These are phyloP conservation scores for Thielaviopsis musarum DNA, from an alignment of 2,329 filamentous ascomycete genomes.

Conservation along the genomic window DNA sequence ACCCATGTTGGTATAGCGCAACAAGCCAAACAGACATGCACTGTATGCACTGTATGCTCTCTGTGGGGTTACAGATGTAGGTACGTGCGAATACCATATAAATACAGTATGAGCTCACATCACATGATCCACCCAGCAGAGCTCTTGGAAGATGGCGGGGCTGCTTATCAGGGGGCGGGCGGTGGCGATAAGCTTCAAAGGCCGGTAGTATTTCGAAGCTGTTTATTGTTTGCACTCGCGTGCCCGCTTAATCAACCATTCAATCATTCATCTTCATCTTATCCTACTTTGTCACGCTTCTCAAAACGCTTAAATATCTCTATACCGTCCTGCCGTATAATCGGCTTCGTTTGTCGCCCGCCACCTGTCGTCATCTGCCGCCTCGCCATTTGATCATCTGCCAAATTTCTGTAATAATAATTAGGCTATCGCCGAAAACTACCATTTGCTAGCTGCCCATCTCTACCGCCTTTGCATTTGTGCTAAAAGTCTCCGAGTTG, in stretches of 20 bases:
- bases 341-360: too few relatives aligned
- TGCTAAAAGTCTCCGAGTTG: too few relatives aligned
- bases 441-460: too few relatives aligned
- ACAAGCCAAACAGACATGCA: neutral
- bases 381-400: too few relatives aligned
- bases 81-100: neutral
- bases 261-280: neutral
- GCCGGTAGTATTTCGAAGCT: neutral
- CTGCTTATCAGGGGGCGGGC: slow-evolving; percentile 1
- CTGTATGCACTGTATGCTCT: neutral
- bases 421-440: too few relatives aligned
- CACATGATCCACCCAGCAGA: neutral
- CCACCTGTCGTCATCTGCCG: too few relatives aligned
- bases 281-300: too few relatives aligned
- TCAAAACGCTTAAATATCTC: too few relatives aligned
- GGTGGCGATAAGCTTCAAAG: neutral
- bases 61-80: neutral
- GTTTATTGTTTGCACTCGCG: neutral
- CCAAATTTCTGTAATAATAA: too few relatives aligned
- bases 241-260: neutral
- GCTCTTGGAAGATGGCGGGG: neutral
- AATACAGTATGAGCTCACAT: neutral
- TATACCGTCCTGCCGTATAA: too few relatives aligned
- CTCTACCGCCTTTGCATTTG: too few relatives aligned
- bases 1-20: too few relatives aligned